Evolutionary conservation across 495 filamentous ascomycete species (phyloP).

Genomic region (Letharia lupina): DNA sequence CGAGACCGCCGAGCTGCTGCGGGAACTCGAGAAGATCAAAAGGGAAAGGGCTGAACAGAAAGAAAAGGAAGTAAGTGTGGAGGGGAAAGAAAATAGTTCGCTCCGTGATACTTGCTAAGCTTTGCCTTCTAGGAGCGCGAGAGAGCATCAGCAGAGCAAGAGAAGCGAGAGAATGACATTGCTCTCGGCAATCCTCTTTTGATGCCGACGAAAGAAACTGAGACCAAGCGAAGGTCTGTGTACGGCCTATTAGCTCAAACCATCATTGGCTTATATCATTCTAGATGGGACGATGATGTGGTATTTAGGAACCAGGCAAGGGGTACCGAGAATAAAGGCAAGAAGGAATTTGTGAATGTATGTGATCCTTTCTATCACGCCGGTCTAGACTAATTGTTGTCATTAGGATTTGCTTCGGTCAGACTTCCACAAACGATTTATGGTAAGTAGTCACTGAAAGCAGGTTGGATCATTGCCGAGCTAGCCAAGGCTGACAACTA

Average conservation of each 20-base stretch:
- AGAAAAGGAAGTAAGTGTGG: conserved; percentile 58
- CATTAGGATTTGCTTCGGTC: conserved; percentile 77
- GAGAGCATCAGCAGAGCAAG: conserved; percentile 66
- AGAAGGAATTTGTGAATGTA: conserved; percentile 96
- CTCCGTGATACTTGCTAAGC: conserved; percentile 4
- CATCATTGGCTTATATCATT: conserved; percentile 30
- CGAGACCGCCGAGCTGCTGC: conserved; percentile 79
- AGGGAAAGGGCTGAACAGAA: conserved; percentile 77
- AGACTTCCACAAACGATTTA: conserved; percentile 96
- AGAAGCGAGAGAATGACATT: conserved; percentile 77
- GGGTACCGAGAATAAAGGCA: conserved; percentile 82
- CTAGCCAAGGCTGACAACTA: conserved; percentile 29
- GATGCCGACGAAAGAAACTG: conserved; percentile 63
- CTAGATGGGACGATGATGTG: conserved; percentile 96
- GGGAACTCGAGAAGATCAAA: conserved; percentile 92
- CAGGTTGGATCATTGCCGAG: neutral
- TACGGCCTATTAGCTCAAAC: neutral
- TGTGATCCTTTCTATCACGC: conserved; percentile 24
- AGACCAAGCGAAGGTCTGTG: conserved; percentile 54
- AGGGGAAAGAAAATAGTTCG: too few species aligned
- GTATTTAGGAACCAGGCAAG: conserved; percentile 98
- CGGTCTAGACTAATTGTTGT: conserved; percentile 23
- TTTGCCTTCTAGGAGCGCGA: conserved; percentile 54
- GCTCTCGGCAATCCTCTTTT: conserved; percentile 87
- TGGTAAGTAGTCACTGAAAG: conserved; percentile 50